phyloP scores from a whole-genome alignment of 2,329 filamentous ascomycete species.

The Fusarium albidum region DNA sequence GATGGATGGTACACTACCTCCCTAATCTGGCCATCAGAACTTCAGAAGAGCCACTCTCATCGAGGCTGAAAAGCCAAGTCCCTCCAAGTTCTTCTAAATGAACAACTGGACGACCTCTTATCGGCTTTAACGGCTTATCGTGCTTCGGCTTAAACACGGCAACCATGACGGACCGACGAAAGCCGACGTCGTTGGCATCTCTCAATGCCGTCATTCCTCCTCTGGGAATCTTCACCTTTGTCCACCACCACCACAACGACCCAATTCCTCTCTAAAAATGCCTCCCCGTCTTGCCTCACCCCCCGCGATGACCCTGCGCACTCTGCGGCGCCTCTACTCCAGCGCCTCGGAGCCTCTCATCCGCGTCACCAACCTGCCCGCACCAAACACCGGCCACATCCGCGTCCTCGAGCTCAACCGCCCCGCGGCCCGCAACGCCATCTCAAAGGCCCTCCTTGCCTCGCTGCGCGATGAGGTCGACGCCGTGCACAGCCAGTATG shows the following conservation, averaged over 20 bases:
- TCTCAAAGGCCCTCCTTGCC: slow-evolving; percentile 79
- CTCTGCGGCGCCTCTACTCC: slow-evolving; percentile 49
- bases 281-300: slow-evolving; percentile 41
- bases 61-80: too few species aligned
- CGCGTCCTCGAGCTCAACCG: slow-evolving; percentile 88
- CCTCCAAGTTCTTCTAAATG: too few species aligned
- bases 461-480: slow-evolving; percentile 78
- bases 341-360: slow-evolving; percentile 63
- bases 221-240: not conserved
- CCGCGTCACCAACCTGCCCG: slow-evolving; percentile 77
- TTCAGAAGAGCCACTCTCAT: too few species aligned
- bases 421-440: slow-evolving; percentile 86
- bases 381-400: slow-evolving; percentile 83
- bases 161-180: slow-evolving; percentile 27
- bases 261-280: slow-evolving; percentile 37
- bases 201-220: not conserved
- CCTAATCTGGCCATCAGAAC: too few species aligned
- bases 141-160: slow-evolving; percentile 24
- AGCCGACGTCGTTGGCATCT: slow-evolving; percentile 31
- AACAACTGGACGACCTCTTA: slow-evolving; percentile 9
- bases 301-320: slow-evolving; percentile 29
- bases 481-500: slow-evolving; percentile 71
- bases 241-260: not conserved
- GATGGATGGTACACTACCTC: too few species aligned
- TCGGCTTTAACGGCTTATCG: slow-evolving; percentile 37